A percentile compares a stretch with the other conserved stretches of the same genome.
These are phyloP conservation scores for Aspergillus nomiae DNA, from an alignment of 2,329 filamentous ascomycete species.

Conservation along the genomic window DNA sequence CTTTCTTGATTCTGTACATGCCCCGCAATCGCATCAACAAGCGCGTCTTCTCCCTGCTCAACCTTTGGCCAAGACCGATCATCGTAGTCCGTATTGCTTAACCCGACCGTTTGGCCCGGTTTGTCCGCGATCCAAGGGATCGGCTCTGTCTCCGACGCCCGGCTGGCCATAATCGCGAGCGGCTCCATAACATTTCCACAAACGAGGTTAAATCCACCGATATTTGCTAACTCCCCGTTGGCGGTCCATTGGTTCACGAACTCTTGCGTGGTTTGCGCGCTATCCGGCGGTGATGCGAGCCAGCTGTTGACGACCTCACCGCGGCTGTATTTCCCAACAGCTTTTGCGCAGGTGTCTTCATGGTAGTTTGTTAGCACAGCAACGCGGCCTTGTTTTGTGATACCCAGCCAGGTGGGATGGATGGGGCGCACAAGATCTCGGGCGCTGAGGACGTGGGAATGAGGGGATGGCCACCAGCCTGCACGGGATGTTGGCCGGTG, in stretches of 20 bases:
- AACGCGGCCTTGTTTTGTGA: slow-evolving; percentile 59
- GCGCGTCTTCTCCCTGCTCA: slow-evolving; percentile 53
- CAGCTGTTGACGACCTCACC: slow-evolving; percentile 61
- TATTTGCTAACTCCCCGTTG: slow-evolving; percentile 52
- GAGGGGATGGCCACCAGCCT: slow-evolving; percentile 58
- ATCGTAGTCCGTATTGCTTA: slow-evolving; percentile 61
- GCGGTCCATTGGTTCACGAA: slow-evolving; percentile 56
- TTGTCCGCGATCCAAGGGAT: slow-evolving; percentile 51
- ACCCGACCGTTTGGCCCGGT: slow-evolving; percentile 53
- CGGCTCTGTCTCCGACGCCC: slow-evolving; percentile 51
- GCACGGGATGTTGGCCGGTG: slow-evolving; percentile 58
- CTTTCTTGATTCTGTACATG: slow-evolving; percentile 48
- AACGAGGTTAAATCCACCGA: slow-evolving; percentile 62
- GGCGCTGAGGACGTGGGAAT: slow-evolving; percentile 58
- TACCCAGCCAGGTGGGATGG: slow-evolving; percentile 63
- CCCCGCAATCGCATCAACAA: slow-evolving; percentile 48
- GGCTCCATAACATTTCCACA: slow-evolving; percentile 55
- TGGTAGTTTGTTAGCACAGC: slow-evolving; percentile 65
- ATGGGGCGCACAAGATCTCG: slow-evolving; percentile 59
- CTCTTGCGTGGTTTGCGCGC: slow-evolving; percentile 44
- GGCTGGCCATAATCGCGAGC: slow-evolving; percentile 60
- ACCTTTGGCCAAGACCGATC: slow-evolving; percentile 64
- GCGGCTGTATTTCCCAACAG: slow-evolving; percentile 49
- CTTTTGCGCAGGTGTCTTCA: slow-evolving; percentile 49
- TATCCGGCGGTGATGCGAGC: slow-evolving; percentile 47